These are phyloP conservation scores for Flaveria bidentis DNA, from an alignment of 129 eudicot genomes.

Conservation along the genomic window DNA sequence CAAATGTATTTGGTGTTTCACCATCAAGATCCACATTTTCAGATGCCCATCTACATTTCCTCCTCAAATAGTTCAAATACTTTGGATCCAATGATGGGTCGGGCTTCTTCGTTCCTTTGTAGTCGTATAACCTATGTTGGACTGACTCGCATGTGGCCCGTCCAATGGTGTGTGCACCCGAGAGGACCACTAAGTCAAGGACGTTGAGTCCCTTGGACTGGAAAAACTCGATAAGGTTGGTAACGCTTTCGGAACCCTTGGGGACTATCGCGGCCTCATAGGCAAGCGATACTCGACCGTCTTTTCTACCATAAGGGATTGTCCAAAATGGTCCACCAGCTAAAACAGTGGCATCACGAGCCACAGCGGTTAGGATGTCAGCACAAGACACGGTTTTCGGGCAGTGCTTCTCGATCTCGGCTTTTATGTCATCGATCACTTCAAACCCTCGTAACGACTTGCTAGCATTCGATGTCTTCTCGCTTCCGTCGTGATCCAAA, in stretches of 20 bases:
- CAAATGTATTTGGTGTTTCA: constrained; percentile 58
- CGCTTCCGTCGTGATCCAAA: constrained; percentile 69
- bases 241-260: constrained; percentile 63
- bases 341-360: constrained; percentile 73
- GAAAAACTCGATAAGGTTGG: constrained; percentile 70
- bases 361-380: constrained; percentile 66
- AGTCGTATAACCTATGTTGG: constrained; percentile 66
- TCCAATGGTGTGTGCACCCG: constrained; percentile 90
- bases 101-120: constrained; percentile 64
- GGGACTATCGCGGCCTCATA: constrained; percentile 64
- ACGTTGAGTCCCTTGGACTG: constrained; percentile 77
- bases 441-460: constrained; percentile 75
- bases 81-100: constrained; percentile 60
- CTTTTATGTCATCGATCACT: constrained; percentile 74
- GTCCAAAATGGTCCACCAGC: constrained; percentile 74
- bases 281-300: constrained; percentile 65
- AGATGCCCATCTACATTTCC: constrained; percentile 85
- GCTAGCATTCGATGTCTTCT: constrained; percentile 60
- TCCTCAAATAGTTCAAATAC: constrained; percentile 69
- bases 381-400: constrained; percentile 84
- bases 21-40: constrained; percentile 75
- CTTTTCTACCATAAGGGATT: constrained; percentile 78
- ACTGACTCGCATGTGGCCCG: constrained; percentile 67
- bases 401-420: constrained; percentile 67
- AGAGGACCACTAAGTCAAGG: constrained; percentile 81